Evolutionary conservation across 2,329 filamentous ascomycete genomes (phyloP).

Genomic region (Pseudocercospora vitis): DNA sequence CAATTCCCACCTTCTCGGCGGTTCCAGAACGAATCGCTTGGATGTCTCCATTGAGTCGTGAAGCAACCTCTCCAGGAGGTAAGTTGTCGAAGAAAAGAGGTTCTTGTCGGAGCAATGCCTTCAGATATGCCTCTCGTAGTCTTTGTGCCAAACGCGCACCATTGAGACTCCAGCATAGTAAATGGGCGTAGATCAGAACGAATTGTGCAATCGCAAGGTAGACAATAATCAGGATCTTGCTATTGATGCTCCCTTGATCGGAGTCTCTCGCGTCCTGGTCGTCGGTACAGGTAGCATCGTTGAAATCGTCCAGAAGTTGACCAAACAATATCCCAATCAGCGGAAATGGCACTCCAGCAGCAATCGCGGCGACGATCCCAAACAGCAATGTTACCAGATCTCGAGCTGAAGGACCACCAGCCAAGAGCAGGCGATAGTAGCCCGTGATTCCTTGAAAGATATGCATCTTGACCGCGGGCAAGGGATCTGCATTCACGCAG

Average conservation of each 20-base stretch:
- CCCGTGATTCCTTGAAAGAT: slow-evolving; percentile 19
- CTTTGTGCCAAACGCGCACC: slow-evolving; percentile 64
- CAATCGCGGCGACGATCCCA: slow-evolving; percentile 51
- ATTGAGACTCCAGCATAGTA: slow-evolving; percentile 56
- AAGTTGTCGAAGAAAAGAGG: slow-evolving; percentile 64
- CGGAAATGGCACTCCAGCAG: slow-evolving; percentile 61
- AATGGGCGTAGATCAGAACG: neutral
- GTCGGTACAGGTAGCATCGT: slow-evolving; percentile 54
- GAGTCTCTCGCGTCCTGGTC: slow-evolving; percentile 31
- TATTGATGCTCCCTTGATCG: slow-evolving; percentile 51
- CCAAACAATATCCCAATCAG: slow-evolving; percentile 65
- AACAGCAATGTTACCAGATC: slow-evolving; percentile 21
- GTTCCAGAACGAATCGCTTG: slow-evolving; percentile 66
- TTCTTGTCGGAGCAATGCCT: slow-evolving; percentile 60
- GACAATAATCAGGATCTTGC: slow-evolving; percentile 61
- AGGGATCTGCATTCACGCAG: neutral
- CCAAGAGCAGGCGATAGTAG: slow-evolving; percentile 41
- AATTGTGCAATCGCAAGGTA: slow-evolving; percentile 57
- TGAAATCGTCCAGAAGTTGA: slow-evolving; percentile 61
- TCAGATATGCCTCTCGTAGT: slow-evolving; percentile 61
- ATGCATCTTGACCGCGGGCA: neutral
- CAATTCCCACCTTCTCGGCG: slow-evolving; percentile 68
- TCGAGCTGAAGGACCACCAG: slow-evolving; percentile 39
- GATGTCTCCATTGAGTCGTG: slow-evolving; percentile 63
- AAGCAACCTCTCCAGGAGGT: slow-evolving; percentile 63